Percentiles rank a stretch among this genome's conserved stretches.
Evolutionary conservation across 2,329 filamentous ascomycete species (phyloP).

Genomic region (Beauveria caledonica): DNA sequence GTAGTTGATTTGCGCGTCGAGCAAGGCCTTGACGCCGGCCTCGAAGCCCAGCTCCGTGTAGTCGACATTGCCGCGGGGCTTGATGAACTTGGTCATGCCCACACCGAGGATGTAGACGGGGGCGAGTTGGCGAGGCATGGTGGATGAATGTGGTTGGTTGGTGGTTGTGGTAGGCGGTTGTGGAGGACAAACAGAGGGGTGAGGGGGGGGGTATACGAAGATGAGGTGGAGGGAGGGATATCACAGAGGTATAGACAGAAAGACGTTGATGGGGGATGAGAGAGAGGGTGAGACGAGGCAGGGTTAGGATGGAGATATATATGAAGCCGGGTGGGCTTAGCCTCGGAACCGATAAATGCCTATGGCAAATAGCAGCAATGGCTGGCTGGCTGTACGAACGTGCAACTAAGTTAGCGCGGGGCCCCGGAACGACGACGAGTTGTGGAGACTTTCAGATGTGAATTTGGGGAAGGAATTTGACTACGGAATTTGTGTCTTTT

Average conservation of each 20-base stretch:
- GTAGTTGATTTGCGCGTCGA: slow-evolving; percentile 85
- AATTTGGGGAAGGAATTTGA: not conserved
- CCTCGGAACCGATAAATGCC: slow-evolving; percentile 1
- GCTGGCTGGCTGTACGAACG: not conserved
- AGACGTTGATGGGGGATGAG: slow-evolving; percentile 1
- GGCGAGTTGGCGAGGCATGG: slow-evolving; percentile 42
- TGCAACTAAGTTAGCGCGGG: not conserved
- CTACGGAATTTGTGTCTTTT: not conserved
- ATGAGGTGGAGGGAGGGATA: not conserved
- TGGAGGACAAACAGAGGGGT: not conserved
- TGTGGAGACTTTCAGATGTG: slow-evolving; percentile 10
- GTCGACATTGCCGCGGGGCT: slow-evolving; percentile 86
- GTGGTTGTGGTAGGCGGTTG: not conserved
- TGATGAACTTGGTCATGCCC: slow-evolving; percentile 99
- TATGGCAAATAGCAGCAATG: not conserved
- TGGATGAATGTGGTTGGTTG: slow-evolving; percentile 12
- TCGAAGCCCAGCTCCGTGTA: slow-evolving; percentile 94
- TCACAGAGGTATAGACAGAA: not conserved
- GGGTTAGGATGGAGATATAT: slow-evolving; percentile 7
- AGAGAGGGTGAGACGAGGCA: not conserved
- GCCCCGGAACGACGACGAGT: slow-evolving; percentile 1
- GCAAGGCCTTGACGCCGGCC: slow-evolving; percentile 79
- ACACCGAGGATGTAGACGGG: slow-evolving; percentile 86
- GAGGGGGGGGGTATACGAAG: not conserved
- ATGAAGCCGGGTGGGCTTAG: not conserved